Evolutionary conservation across 164 flowering plant species (phyloP).

Genomic region (Malania oleifera): DNA sequence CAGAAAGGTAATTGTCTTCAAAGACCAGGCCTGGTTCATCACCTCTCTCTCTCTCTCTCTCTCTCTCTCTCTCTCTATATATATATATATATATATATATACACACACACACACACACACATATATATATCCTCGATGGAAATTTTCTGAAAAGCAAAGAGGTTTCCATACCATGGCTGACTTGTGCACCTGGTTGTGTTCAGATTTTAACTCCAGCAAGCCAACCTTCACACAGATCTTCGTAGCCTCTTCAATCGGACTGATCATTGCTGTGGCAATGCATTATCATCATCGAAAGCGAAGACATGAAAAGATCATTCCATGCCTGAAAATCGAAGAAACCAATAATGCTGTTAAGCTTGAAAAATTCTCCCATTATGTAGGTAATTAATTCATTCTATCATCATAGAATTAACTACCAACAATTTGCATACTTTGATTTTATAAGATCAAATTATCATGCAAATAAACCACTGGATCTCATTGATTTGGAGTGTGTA

Average conservation of each 20-base stretch:
- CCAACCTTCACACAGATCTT: conserved; percentile 31
- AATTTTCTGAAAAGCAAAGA: too few species aligned
- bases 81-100: too few species aligned
- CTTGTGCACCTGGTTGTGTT: too few species aligned
- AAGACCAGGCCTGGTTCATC: too few species aligned
- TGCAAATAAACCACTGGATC: background rate
- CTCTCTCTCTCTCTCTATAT: too few species aligned
- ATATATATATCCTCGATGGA: too few species aligned
- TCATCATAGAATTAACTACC: background rate
- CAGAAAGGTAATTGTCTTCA: too few species aligned
- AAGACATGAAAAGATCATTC: conserved; percentile 27
- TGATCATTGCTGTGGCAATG: conserved; percentile 31
- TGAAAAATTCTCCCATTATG: conserved; percentile 43
- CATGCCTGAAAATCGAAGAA: conserved; percentile 15
- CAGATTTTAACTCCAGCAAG: conserved; percentile 21
- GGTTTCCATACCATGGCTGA: too few species aligned
- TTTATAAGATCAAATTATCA: background rate
- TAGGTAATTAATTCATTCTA: conserved; percentile 22
- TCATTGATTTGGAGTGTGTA: background rate
- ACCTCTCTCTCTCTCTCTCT: too few species aligned
- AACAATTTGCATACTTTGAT: background rate
- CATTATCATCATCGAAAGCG: conserved; percentile 19
- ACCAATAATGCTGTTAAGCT: conserved; percentile 26
- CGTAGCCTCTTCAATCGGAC: conserved; percentile 34
- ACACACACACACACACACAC: too few species aligned